Evolutionary conservation across 2,329 filamentous ascomycete genomes (phyloP).

Genomic region (Alternaria sp.): DNA sequence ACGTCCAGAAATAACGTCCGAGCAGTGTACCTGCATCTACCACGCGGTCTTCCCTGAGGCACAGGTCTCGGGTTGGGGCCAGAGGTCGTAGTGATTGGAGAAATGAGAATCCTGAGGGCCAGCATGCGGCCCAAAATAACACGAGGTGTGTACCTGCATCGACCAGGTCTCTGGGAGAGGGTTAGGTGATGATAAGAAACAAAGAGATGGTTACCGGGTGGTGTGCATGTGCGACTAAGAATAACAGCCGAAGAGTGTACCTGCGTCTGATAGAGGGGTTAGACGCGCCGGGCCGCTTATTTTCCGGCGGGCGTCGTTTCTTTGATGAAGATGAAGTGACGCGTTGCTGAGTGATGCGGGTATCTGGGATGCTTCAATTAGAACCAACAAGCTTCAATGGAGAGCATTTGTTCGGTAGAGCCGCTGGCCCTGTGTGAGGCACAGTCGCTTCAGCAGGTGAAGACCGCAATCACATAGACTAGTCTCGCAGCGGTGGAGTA

Average conservation of each 20-base stretch:
- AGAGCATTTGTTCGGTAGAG: not conserved
- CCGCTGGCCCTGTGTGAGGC: conserved; percentile 10
- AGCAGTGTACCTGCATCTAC: conserved; percentile 1
- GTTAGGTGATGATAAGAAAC: not conserved
- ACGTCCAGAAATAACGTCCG: conserved; percentile 5
- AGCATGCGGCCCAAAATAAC: conserved; percentile 5
- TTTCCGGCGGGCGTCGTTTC: conserved; percentile 1
- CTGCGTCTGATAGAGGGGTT: conserved; percentile 25
- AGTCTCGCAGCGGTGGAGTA: conserved; percentile 10
- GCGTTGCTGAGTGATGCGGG: not conserved
- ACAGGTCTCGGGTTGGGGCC: conserved; percentile 3
- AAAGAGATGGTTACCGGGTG: not conserved
- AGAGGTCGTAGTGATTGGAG: not conserved
- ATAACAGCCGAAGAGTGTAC: conserved; percentile 18
- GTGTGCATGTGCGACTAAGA: conserved; percentile 15
- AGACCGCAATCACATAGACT: conserved; percentile 8
- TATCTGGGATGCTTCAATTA: conserved; percentile 24
- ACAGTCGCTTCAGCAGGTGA: conserved; percentile 16
- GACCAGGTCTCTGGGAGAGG: not conserved
- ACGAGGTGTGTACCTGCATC: conserved; percentile 11
- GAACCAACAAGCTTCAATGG: conserved; percentile 28
- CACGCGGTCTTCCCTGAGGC: conserved; percentile 1
- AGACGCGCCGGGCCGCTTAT: conserved; percentile 14
- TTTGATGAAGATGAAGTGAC: not conserved
- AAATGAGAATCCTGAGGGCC: not conserved